Evolutionary conservation across 257 asterid genomes (phyloP).

Genomic region (Asclepias syriaca): DNA sequence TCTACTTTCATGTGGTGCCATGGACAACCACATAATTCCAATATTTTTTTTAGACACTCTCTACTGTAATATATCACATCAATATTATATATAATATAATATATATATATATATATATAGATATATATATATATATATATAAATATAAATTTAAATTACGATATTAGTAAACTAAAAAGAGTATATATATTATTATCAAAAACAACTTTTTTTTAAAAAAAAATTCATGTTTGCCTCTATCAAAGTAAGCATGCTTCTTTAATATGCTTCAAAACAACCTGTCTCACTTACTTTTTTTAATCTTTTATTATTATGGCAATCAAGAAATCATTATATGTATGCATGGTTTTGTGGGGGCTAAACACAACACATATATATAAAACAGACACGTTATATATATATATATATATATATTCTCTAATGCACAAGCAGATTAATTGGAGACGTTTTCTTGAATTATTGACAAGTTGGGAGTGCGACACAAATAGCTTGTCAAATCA

Average conservation of each 20-base stretch:
- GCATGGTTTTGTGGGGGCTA: background rate
- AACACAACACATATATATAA: too few relatives aligned
- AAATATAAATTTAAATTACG: too few relatives aligned
- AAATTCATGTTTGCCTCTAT: background rate
- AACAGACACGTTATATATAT: too few relatives aligned
- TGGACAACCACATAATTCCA: conserved; percentile 24
- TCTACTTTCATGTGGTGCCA: conserved; percentile 22
- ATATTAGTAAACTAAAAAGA: too few relatives aligned
- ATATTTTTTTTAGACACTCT: background rate
- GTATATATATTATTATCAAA: too few relatives aligned
- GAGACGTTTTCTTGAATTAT: conserved; percentile 13
- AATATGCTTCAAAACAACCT: background rate
- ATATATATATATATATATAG: too few relatives aligned
- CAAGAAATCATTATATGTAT: conserved; percentile 3
- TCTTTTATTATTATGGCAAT: conserved; percentile 4
- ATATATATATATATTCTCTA: background rate
- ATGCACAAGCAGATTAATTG: background rate
- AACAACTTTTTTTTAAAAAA: too few relatives aligned
- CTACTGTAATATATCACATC: conserved; percentile 13
- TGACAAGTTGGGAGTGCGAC: background rate
- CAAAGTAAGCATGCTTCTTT: background rate
- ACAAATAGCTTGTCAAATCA: conserved; percentile 6
- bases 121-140: too few relatives aligned
- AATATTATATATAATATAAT: background rate
- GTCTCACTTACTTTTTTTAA: background rate